phyloP scores from a whole-genome alignment of 1,284 basidiomycete genomes.

The Hortiboletus rubellus region DNA sequence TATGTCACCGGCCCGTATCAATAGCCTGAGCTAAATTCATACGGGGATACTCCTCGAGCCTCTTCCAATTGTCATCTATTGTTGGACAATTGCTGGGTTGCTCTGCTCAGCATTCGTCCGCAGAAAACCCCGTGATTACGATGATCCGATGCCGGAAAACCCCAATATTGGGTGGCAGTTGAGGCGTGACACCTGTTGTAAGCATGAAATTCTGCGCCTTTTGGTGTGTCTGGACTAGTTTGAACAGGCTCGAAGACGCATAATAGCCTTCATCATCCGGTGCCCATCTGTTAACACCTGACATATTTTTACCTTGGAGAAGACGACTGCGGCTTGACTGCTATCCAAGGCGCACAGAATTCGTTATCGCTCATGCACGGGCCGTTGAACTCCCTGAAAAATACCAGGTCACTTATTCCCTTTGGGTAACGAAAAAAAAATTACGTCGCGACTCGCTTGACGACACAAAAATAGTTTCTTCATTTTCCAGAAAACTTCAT shows the following conservation, averaged over 20 bases:
- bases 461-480: background rate
- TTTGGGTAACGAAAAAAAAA: background rate
- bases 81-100: background rate
- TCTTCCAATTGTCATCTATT: background rate
- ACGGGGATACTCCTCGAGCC: background rate
- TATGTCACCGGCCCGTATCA: background rate
- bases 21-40: background rate
- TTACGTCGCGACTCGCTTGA: background rate
- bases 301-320: background rate
- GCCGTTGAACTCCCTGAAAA: background rate
- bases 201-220: no score
- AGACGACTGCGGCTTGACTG: no score
- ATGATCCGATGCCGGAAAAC: background rate
- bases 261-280: background rate
- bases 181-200: no score
- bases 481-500: background rate
- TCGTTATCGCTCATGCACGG: background rate
- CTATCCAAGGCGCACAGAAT: background rate
- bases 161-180: background rate
- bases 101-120: background rate
- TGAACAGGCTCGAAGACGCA: background rate
- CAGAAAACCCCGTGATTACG: constrained; percentile 4
- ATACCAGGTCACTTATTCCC: background rate
- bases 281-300: background rate
- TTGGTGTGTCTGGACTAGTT: no score